Conservation (phyloP, 2,329 filamentous ascomycete genomes). For the Diplocarpon rosae region DNA sequence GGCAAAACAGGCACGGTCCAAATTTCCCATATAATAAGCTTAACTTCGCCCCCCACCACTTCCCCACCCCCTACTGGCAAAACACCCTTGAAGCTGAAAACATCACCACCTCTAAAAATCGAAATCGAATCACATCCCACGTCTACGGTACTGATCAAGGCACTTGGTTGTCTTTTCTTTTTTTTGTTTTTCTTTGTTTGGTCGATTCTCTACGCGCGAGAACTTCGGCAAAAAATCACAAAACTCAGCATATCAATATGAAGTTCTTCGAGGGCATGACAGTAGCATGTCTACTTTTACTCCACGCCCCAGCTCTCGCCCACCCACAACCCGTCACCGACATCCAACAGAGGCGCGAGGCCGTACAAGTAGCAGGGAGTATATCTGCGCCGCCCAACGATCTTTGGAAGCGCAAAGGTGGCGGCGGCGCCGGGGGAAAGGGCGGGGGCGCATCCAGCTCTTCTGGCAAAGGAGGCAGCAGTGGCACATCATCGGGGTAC, state of each 20-base stretch:
- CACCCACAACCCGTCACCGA: constrained; percentile 16
- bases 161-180: too few relatives aligned
- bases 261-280: constrained; percentile 10
- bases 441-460: constrained; percentile 25
- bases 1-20: too few relatives aligned
- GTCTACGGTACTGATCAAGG: too few relatives aligned
- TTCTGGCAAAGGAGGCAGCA: constrained; percentile 7
- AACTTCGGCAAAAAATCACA: background rate
- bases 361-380: constrained; percentile 1
- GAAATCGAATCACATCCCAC: too few relatives aligned
- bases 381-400: constrained; percentile 25
- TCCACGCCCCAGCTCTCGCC: constrained; percentile 11
- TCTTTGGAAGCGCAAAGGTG: constrained; percentile 50
- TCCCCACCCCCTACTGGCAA: too few relatives aligned
- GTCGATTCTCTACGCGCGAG: too few relatives aligned
- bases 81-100: too few relatives aligned
- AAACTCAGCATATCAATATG: constrained; percentile 9
- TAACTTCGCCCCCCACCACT: too few relatives aligned
- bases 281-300: constrained; percentile 14
- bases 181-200: too few relatives aligned
- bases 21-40: too few relatives aligned
- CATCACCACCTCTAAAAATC: too few relatives aligned
- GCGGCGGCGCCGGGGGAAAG: constrained; percentile 42
- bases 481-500: constrained; percentile 18
- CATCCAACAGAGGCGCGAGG: constrained; percentile 13